Percentiles rank a stretch among this genome's conserved stretches.
Conservation (phyloP, 2,329 filamentous ascomycete genomes). For the Claviceps quebecensis region DNA sequence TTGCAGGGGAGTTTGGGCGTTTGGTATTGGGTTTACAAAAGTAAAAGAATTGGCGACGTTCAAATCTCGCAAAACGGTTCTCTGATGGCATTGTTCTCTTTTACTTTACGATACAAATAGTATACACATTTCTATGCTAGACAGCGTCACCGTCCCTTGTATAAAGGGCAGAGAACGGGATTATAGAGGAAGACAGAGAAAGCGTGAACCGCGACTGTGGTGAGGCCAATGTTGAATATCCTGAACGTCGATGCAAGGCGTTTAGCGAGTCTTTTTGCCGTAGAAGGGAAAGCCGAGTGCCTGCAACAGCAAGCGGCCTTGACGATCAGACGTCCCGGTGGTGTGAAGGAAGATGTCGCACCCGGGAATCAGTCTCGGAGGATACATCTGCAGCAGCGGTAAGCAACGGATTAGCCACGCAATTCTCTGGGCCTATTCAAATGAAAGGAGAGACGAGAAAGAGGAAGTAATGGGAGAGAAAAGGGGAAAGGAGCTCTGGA, state of each 20-base stretch:
- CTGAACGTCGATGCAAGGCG: background rate
- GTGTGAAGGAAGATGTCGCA: conserved; percentile 76
- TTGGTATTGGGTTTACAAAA: conserved; percentile 4
- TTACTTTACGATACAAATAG: conserved; percentile 18
- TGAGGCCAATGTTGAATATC: too few species aligned
- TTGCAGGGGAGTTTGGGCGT: conserved; percentile 21
- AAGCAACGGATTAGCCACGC: too few species aligned
- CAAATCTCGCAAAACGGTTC: background rate
- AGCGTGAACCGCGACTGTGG: background rate
- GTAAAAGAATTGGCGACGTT: background rate
- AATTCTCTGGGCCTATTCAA: too few species aligned
- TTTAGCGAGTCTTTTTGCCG: conserved; percentile 46
- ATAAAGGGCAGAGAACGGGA: background rate
- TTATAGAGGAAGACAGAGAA: background rate
- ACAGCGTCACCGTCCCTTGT: background rate
- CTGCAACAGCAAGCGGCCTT: conserved; percentile 57
- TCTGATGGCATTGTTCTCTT: background rate
- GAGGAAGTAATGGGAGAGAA: too few species aligned
- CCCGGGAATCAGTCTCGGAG: conserved; percentile 64
- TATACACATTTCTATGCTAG: conserved; percentile 18
- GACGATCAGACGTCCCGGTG: conserved; percentile 69
- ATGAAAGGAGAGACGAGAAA: background rate
- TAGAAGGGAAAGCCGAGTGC: conserved; percentile 52
- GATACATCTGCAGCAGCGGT: conserved; percentile 35
- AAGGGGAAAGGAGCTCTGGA: background rate